Evolutionary conservation across 2,329 filamentous ascomycete genomes (phyloP).

Genomic region (Curvularia eragrostidis): DNA sequence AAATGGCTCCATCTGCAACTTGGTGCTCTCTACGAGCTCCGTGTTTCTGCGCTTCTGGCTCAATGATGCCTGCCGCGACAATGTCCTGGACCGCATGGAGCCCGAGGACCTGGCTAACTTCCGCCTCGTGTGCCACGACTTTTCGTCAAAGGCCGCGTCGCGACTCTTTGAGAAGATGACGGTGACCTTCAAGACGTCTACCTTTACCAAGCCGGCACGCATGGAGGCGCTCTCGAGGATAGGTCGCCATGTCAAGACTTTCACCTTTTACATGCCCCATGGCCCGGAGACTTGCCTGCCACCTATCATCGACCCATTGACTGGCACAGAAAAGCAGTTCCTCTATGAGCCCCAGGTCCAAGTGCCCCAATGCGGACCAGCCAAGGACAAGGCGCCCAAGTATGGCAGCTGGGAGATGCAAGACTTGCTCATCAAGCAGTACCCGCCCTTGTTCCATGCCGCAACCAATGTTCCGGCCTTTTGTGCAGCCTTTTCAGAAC

Average conservation of each 20-base stretch:
- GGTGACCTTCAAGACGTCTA: conserved; percentile 74
- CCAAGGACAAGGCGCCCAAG: conserved; percentile 69
- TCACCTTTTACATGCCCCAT: conserved; percentile 80
- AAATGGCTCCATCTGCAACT: conserved; percentile 57
- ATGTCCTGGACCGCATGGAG: conserved; percentile 52
- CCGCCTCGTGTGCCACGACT: conserved; percentile 72
- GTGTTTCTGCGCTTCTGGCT: conserved; percentile 60
- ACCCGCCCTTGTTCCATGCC: conserved; percentile 86
- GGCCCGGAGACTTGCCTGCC: conserved; percentile 80
- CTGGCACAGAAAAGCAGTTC: conserved; percentile 79
- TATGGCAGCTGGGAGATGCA: conserved; percentile 82
- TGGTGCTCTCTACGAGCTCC: conserved; percentile 57
- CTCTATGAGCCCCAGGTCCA: conserved; percentile 77
- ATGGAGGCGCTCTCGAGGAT: conserved; percentile 78
- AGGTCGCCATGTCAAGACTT: conserved; percentile 77
- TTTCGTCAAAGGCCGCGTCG: conserved; percentile 72
- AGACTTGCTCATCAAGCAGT: conserved; percentile 83
- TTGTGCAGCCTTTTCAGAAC: conserved; percentile 72
- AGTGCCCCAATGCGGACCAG: conserved; percentile 62
- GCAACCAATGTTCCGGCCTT: conserved; percentile 88
- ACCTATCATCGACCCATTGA: conserved; percentile 79
- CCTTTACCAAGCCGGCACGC: conserved; percentile 76
- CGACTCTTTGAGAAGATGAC: conserved; percentile 72
- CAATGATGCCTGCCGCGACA: conserved; percentile 55
- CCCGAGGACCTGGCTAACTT: conserved; percentile 56